These are phyloP conservation scores for Aureobasidium lini DNA, from an alignment of 2,329 filamentous ascomycete species.

Conservation along the genomic window DNA sequence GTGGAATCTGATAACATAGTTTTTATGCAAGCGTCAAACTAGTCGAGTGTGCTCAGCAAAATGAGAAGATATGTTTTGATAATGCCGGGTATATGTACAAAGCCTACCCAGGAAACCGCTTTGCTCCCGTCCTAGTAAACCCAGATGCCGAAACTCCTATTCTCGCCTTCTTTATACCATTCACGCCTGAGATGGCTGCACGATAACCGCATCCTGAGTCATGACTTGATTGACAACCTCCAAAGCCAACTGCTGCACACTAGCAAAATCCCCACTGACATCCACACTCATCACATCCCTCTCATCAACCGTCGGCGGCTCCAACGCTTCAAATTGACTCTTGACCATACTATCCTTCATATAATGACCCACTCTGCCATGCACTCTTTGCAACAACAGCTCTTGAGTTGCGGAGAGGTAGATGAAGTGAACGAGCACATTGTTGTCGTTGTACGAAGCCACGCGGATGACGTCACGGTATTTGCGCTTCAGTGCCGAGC, in stretches of 20 bases:
- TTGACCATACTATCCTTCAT: constrained; percentile 96
- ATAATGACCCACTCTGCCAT: constrained; percentile 72
- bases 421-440: constrained; percentile 69
- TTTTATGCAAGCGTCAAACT: no score
- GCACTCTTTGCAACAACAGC: constrained; percentile 68
- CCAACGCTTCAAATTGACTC: constrained; percentile 83
- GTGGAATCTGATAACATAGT: no score
- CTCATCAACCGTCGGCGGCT: constrained; percentile 61
- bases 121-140: background rate
- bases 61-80: no score
- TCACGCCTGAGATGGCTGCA: background rate
- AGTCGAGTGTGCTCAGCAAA: no score
- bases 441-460: constrained; percentile 39
- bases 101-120: background rate
- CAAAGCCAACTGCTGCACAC: constrained; percentile 35
- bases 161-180: background rate
- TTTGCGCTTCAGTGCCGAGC: constrained; percentile 92
- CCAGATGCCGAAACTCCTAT: background rate
- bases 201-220: constrained; percentile 13
- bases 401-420: constrained; percentile 76
- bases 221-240: constrained; percentile 33
- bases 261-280: constrained; percentile 33
- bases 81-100: background rate
- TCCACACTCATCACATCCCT: constrained; percentile 41
- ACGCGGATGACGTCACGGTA: constrained; percentile 67